These are phyloP conservation scores for Agrocybe chaxingu DNA, from an alignment of 768 basidiomycete genomes.

Conservation along the genomic window DNA sequence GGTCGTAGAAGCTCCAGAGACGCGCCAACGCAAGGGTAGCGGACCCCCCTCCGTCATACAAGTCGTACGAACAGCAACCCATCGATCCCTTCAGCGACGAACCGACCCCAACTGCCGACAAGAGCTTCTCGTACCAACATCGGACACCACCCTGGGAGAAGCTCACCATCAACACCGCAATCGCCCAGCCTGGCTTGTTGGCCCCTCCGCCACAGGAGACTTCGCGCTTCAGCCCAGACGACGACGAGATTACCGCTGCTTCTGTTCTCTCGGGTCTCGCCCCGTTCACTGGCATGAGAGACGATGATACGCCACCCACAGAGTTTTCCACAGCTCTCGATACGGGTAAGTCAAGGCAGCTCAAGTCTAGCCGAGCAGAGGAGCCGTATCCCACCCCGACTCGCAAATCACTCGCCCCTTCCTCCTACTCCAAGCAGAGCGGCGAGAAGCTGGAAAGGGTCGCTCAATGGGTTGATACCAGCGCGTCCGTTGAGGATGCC, in stretches of 20 bases:
- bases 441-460: constrained; percentile 13
- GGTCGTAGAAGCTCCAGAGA: no score
- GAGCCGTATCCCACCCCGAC: background rate
- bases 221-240: no score
- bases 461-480: constrained; percentile 17
- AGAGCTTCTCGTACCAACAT: no score
- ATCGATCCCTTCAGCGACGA: constrained; percentile 9
- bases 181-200: no score
- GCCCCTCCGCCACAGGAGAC: no score
- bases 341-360: constrained; percentile 16
- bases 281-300: background rate
- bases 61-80: constrained; percentile 1
- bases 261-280: background rate
- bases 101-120: background rate
- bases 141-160: no score
- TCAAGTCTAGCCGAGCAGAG: constrained; percentile 6
- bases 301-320: constrained; percentile 13
- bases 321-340: constrained; percentile 12
- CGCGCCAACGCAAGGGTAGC: no score
- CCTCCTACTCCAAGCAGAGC: constrained; percentile 1
- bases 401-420: background rate
- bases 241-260: background rate
- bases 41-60: background rate
- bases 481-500: constrained; percentile 9
- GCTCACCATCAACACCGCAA: no score